phyloP scores from a whole-genome alignment of 148 eudicot species.

The Rheum nobile region DNA sequence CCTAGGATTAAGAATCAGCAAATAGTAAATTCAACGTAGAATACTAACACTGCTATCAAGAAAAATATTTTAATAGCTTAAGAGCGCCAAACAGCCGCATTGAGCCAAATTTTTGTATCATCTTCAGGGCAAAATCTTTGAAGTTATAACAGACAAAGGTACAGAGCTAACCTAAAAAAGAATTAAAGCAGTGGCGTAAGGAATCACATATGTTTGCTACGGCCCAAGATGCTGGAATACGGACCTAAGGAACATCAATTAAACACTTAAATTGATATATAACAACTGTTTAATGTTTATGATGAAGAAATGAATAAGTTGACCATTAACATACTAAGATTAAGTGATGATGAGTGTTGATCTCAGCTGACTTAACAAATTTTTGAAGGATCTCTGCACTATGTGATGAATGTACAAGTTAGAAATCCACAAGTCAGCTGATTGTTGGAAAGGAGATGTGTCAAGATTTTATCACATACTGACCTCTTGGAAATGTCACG shows the following conservation, averaged over 20 bases:
- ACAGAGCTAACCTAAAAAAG: constrained; percentile 30
- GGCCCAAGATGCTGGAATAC: constrained; percentile 96
- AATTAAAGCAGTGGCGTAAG: constrained; percentile 47
- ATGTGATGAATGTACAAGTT: constrained; percentile 14
- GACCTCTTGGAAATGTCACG: constrained; percentile 49
- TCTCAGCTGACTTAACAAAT: constrained; percentile 51
- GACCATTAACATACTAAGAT: constrained; percentile 32
- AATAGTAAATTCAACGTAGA: not conserved
- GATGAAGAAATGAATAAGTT: not conserved
- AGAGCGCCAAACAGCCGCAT: not conserved
- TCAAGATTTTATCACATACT: not conserved
- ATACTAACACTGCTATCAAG: not conserved
- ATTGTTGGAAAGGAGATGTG: not conserved
- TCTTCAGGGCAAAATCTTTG: not conserved
- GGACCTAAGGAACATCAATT: constrained; percentile 43
- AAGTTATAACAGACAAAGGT: not conserved
- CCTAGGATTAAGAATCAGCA: constrained; percentile 23
- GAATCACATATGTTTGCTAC: constrained; percentile 90
- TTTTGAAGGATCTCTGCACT: constrained; percentile 68
- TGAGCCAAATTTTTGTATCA: not conserved
- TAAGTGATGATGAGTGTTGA: constrained; percentile 46
- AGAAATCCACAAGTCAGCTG: not conserved
- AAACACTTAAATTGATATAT: not conserved
- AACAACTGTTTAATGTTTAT: too few species aligned
- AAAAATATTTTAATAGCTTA: not conserved